Percentiles rank a stretch among this genome's conserved stretches.
These are phyloP conservation scores for Tremella yokohamensis DNA, from an alignment of 768 basidiomycete genomes.

Conservation along the genomic window DNA sequence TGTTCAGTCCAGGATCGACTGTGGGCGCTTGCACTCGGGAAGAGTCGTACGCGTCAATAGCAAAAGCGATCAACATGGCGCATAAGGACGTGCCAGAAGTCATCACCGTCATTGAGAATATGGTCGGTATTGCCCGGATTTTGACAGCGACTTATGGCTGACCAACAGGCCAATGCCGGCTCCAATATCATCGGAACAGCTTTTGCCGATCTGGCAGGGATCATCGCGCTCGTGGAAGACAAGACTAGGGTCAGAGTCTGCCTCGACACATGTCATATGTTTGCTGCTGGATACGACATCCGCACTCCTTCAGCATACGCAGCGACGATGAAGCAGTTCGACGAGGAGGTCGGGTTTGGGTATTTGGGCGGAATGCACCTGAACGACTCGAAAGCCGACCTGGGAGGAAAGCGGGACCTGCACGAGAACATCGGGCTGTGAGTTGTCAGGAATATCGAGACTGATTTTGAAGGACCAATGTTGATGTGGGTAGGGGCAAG, in stretches of 20 bases:
- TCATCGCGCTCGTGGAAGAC: slow-evolving; percentile 68
- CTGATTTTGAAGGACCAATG: not conserved
- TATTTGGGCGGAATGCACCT: slow-evolving; percentile 81
- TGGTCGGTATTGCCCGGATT: slow-evolving; percentile 56
- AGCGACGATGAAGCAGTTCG: slow-evolving; percentile 66
- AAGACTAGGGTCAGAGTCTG: slow-evolving; percentile 76
- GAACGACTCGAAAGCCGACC: slow-evolving; percentile 71
- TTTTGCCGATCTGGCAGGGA: slow-evolving; percentile 65
- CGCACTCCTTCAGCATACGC: slow-evolving; percentile 68
- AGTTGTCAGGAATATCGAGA: slow-evolving; percentile 41
- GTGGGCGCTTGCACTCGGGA: slow-evolving; percentile 65
- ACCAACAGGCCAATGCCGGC: slow-evolving; percentile 66
- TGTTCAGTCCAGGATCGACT: slow-evolving; percentile 71
- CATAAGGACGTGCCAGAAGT: slow-evolving; percentile 63
- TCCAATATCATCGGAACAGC: slow-evolving; percentile 68
- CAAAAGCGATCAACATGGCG: slow-evolving; percentile 69
- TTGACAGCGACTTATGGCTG: not conserved
- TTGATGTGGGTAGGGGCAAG: slow-evolving; percentile 59
- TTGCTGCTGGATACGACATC: slow-evolving; percentile 79
- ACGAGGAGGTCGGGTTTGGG: slow-evolving; percentile 63
- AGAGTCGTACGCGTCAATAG: slow-evolving; percentile 64
- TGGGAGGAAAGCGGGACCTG: slow-evolving; percentile 64
- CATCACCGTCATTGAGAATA: slow-evolving; percentile 73
- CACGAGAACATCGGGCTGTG: slow-evolving; percentile 83
- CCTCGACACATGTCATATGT: slow-evolving; percentile 81